phyloP scores from a whole-genome alignment of 352 stramenopile genomes.

The Pythium rishiriense region DNA sequence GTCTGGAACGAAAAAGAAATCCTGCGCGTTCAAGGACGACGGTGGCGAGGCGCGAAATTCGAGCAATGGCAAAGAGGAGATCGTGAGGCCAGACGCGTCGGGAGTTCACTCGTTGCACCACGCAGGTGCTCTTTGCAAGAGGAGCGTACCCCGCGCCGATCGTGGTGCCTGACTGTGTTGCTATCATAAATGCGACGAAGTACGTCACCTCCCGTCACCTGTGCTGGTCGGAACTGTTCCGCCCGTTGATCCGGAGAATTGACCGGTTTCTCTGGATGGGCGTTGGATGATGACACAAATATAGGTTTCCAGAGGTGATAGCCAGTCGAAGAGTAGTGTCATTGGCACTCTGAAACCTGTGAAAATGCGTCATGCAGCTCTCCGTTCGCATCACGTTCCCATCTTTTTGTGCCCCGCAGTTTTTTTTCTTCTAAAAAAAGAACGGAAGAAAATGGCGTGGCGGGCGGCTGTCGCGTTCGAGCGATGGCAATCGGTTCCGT shows the following conservation, averaged over 20 bases:
- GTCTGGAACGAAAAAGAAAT: background rate
- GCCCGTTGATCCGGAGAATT: background rate
- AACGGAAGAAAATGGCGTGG: slow-evolving; percentile 20
- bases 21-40: background rate
- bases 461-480: background rate
- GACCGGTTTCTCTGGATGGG: slow-evolving; percentile 1
- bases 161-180: too few species aligned
- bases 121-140: background rate
- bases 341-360: background rate
- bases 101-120: background rate
- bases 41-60: too few species aligned
- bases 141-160: background rate
- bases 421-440: slow-evolving; percentile 33
- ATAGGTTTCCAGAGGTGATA: slow-evolving; percentile 4
- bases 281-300: background rate
- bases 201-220: background rate
- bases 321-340: background rate
- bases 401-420: background rate
- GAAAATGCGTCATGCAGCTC: background rate
- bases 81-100: background rate
- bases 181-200: background rate
- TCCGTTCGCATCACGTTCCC: background rate
- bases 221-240: background rate
- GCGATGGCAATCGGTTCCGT: background rate
- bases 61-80: too few species aligned